phyloP scores from a whole-genome alignment of 2,329 filamentous ascomycete species.

The Penicillium rolfsii region DNA sequence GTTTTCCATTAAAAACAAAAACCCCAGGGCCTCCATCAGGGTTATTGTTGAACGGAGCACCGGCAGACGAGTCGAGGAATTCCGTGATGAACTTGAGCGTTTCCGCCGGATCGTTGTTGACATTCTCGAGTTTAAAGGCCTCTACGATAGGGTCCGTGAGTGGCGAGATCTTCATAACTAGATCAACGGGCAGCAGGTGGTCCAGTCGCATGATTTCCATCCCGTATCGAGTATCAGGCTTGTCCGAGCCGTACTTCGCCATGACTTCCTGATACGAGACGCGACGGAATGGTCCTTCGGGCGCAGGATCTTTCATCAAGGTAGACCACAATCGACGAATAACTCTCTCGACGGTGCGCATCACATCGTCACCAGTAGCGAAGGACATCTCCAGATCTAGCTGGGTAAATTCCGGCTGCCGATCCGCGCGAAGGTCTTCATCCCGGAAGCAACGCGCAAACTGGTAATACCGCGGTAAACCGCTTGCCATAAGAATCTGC shows the following conservation, averaged over 20 bases:
- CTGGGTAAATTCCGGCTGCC: slow-evolving; percentile 97
- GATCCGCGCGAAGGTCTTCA: slow-evolving; percentile 87
- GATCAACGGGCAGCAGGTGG: slow-evolving; percentile 63
- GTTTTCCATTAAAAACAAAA: slow-evolving; percentile 72
- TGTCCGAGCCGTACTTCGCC: slow-evolving; percentile 80
- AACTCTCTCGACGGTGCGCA: slow-evolving; percentile 58
- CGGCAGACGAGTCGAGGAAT: slow-evolving; percentile 71
- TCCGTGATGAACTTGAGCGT: slow-evolving; percentile 65
- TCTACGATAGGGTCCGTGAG: slow-evolving; percentile 73
- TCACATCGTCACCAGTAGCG: slow-evolving; percentile 71
- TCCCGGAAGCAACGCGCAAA: slow-evolving; percentile 95
- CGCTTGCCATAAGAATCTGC: slow-evolving; percentile 93
- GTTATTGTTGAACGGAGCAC: slow-evolving; percentile 65
- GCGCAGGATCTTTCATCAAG: slow-evolving; percentile 50
- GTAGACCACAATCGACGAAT: slow-evolving; percentile 59
- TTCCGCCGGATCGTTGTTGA: slow-evolving; percentile 53
- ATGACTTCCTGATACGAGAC: slow-evolving; percentile 79
- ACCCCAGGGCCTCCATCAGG: slow-evolving; percentile 78
- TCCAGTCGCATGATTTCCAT: slow-evolving; percentile 69
- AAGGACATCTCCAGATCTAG: slow-evolving; percentile 95
- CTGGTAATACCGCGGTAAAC: slow-evolving; percentile 81
- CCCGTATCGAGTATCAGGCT: slow-evolving; percentile 81
- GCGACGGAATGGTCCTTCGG: slow-evolving; percentile 56
- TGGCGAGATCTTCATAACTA: slow-evolving; percentile 74
- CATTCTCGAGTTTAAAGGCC: slow-evolving; percentile 64